These are phyloP conservation scores for Chlorencoelia australis DNA, from an alignment of 2,329 filamentous ascomycete species.

Conservation along the genomic window DNA sequence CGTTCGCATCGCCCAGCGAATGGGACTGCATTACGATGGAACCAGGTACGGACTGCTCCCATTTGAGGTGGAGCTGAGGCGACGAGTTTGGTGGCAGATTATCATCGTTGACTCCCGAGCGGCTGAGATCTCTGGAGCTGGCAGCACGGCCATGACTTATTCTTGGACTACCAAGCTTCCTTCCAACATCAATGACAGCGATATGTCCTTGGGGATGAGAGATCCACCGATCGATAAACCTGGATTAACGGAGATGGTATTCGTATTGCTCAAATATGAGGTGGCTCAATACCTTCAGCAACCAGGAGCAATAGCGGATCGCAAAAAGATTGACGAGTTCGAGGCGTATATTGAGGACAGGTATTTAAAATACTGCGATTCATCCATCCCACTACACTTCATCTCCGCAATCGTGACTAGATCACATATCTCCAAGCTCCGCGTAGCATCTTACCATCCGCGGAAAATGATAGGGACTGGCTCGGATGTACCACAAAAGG, in stretches of 20 bases:
- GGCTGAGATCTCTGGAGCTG: no score
- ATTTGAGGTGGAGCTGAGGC: conserved; percentile 3
- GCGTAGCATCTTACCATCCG: no score
- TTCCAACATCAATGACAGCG: conserved; percentile 38
- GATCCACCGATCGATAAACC: conserved; percentile 16
- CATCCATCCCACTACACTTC: conserved; percentile 34
- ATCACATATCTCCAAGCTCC: no score
- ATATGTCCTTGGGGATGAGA: conserved; percentile 31
- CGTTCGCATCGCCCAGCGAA: conserved; percentile 38
- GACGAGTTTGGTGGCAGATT: conserved; percentile 4
- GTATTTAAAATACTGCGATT: conserved; percentile 28
- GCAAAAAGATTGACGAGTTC: conserved; percentile 21
- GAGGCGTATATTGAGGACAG: conserved; percentile 23
- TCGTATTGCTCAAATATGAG: conserved; percentile 29
- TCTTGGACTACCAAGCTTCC: conserved; percentile 44
- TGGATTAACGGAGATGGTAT: conserved; percentile 31
- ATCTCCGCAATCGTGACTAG: no score
- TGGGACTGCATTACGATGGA: conserved; percentile 37
- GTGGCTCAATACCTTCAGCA: no score
- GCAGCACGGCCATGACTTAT: no score
- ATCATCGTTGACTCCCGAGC: conserved; percentile 1
- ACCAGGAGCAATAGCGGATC: conserved; percentile 16
- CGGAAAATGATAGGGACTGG: no score
- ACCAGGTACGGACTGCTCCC: conserved; percentile 3
- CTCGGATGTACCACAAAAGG: no score